Evolutionary conservation across 345 rosid genomes (phyloP).

Genomic region (Leavenworthia alabamica): DNA sequence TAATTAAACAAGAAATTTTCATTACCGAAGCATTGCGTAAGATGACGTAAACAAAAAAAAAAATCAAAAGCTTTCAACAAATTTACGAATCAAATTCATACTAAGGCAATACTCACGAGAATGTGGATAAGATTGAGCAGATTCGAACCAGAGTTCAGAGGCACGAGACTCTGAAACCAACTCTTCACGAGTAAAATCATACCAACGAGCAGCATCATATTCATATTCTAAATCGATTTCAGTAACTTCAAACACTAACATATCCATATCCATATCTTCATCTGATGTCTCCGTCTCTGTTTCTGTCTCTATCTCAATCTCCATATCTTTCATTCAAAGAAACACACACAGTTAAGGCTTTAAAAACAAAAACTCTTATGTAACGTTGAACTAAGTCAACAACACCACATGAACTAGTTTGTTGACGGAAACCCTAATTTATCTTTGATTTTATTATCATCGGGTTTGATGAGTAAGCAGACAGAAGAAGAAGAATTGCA

Average conservation of each 20-base stretch:
- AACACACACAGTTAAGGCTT: neutral
- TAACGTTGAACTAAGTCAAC: neutral
- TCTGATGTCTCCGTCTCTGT: conserved; percentile 21
- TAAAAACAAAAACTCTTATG: neutral
- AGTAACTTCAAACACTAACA: conserved; percentile 59
- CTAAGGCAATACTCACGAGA: conserved; percentile 64
- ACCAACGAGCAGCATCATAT: conserved; percentile 79
- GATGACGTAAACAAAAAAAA: conserved; percentile 6
- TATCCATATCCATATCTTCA: conserved; percentile 39
- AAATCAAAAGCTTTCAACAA: neutral
- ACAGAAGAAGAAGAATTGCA: conserved; percentile 21
- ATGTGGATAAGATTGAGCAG: conserved; percentile 66
- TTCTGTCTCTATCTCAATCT: conserved; percentile 17
- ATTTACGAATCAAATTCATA: neutral
- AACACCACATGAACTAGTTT: neutral
- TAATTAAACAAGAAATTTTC: neutral
- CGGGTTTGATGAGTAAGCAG: conserved; percentile 14
- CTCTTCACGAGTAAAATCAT: conserved; percentile 72
- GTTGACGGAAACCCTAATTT: conserved; percentile 34
- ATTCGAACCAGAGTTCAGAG: conserved; percentile 73
- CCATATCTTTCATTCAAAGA: conserved; percentile 7
- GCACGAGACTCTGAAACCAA: conserved; percentile 45
- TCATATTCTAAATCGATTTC: conserved; percentile 83
- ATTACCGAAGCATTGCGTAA: neutral
- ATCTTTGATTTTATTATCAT: conserved; percentile 16